phyloP scores from a whole-genome alignment of 257 asterid genomes.

The Coffea canephora region DNA sequence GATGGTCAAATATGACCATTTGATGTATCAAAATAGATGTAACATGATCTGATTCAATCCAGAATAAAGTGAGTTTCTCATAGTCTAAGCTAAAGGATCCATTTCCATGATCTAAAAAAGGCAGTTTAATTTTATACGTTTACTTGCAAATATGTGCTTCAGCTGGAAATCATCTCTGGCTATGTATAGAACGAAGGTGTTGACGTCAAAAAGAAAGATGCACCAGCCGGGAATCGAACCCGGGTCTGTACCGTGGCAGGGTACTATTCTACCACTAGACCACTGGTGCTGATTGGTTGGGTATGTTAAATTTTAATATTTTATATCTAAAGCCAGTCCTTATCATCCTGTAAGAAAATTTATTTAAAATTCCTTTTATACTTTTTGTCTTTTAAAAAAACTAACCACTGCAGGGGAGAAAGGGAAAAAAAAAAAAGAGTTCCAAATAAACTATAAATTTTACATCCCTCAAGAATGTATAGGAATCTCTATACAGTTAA shows the following conservation, averaged over 20 bases:
- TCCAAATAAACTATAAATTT: too few relatives aligned
- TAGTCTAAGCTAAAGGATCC: background rate
- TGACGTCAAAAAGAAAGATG: conserved; percentile 13
- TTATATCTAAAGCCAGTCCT: too few relatives aligned
- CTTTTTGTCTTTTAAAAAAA: too few relatives aligned
- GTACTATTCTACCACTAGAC: conserved; percentile 44
- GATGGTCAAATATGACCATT: background rate
- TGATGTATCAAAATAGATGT: background rate
- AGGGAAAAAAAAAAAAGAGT: too few relatives aligned
- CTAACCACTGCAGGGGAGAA: too few relatives aligned
- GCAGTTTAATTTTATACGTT: background rate
- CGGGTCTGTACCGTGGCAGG: conserved; percentile 99
- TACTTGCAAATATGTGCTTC: background rate
- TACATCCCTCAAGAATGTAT: too few relatives aligned
- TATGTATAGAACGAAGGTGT: background rate
- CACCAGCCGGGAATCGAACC: conserved; percentile 98
- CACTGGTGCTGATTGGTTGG: conserved; percentile 18
- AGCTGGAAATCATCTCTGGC: too few relatives aligned
- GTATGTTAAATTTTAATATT: too few relatives aligned
- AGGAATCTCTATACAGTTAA: too few relatives aligned
- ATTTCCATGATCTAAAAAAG: background rate
- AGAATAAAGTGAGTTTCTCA: too few relatives aligned
- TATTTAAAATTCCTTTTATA: too few relatives aligned
- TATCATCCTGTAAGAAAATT: too few relatives aligned
- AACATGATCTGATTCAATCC: background rate